phyloP scores from a whole-genome alignment of 306 rosid genomes.

The Hippophae rhamnoides region DNA sequence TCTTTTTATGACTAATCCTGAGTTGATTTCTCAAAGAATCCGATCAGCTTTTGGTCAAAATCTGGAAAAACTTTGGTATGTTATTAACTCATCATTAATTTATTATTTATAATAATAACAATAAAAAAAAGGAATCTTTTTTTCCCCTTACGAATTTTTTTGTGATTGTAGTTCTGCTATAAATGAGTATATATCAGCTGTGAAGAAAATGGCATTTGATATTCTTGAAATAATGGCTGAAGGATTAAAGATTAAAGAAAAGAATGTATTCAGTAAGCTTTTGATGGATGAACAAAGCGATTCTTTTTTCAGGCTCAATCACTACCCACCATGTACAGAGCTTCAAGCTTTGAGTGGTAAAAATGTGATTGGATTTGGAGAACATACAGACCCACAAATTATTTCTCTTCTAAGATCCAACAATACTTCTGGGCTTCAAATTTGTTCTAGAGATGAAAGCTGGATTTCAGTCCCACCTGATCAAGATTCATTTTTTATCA shows the following conservation, averaged over 20 bases:
- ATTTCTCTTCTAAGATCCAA: slow-evolving; percentile 73
- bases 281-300: slow-evolving; percentile 69
- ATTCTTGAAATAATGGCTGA: slow-evolving; percentile 75
- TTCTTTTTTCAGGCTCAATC: slow-evolving; percentile 54
- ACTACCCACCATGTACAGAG: slow-evolving; percentile 78
- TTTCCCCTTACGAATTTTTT: no score
- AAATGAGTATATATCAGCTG: slow-evolving; percentile 38
- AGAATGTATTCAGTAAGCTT: slow-evolving; percentile 59
- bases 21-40: slow-evolving; percentile 26
- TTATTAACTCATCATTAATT: not conserved
- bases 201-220: slow-evolving; percentile 60
- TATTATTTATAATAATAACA: not conserved
- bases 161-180: slow-evolving; percentile 35
- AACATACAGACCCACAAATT: slow-evolving; percentile 88
- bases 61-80: slow-evolving; percentile 57
- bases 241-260: slow-evolving; percentile 55
- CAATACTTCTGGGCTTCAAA: slow-evolving; percentile 72
- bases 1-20: slow-evolving; percentile 45
- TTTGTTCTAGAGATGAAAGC: slow-evolving; percentile 47
- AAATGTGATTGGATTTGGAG: slow-evolving; percentile 73
- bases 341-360: slow-evolving; percentile 21
- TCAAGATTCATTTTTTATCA: slow-evolving; percentile 62
- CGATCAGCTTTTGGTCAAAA: slow-evolving; percentile 25
- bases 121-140: not conserved
- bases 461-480: slow-evolving; percentile 86